Percentiles rank a stretch among this genome's conserved stretches.
These are phyloP conservation scores for Hypoxylon lienhwacheense DNA, from an alignment of 495 filamentous ascomycete genomes.

Conservation along the genomic window DNA sequence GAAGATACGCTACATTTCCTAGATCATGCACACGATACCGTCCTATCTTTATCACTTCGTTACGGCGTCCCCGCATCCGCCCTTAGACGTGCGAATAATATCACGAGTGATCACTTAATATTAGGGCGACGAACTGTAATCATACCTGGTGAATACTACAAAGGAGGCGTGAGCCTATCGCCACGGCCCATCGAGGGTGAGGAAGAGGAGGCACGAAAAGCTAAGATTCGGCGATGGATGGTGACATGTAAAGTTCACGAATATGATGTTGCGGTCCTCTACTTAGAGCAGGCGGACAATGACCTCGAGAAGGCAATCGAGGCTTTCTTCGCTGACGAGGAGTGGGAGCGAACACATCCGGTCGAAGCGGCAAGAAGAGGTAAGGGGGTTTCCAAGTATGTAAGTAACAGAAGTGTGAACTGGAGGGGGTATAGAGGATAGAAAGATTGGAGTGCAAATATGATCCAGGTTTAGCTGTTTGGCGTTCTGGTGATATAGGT, in stretches of 20 bases:
- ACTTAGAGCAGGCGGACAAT: conserved; percentile 66
- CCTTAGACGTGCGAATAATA: conserved; percentile 62
- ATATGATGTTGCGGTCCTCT: conserved; percentile 72
- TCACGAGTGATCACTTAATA: conserved; percentile 67
- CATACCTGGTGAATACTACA: conserved; percentile 68
- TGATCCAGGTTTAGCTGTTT: background rate
- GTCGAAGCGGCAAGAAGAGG: conserved; percentile 46
- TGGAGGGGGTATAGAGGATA: conserved; percentile 16
- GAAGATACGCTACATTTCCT: conserved; percentile 71
- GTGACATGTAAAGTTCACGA: conserved; percentile 69
- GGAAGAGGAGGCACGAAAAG: conserved; percentile 66
- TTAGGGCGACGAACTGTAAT: conserved; percentile 64
- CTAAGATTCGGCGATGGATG: conserved; percentile 70
- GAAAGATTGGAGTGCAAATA: background rate
- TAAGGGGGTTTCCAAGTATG: conserved; percentile 42
- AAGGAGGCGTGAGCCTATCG: conserved; percentile 62
- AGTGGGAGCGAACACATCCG: conserved; percentile 71
- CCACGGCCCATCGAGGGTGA: conserved; percentile 67
- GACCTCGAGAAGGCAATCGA: conserved; percentile 63
- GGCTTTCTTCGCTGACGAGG: conserved; percentile 65
- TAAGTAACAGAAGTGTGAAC: conserved; percentile 10
- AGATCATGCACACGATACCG: conserved; percentile 60
- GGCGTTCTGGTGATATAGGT: conserved; percentile 11
- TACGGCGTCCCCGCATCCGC: conserved; percentile 63
- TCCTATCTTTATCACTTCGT: conserved; percentile 64